Evolutionary conservation across 495 filamentous ascomycete species (phyloP).

Genomic region (Penicillium manginii): DNA sequence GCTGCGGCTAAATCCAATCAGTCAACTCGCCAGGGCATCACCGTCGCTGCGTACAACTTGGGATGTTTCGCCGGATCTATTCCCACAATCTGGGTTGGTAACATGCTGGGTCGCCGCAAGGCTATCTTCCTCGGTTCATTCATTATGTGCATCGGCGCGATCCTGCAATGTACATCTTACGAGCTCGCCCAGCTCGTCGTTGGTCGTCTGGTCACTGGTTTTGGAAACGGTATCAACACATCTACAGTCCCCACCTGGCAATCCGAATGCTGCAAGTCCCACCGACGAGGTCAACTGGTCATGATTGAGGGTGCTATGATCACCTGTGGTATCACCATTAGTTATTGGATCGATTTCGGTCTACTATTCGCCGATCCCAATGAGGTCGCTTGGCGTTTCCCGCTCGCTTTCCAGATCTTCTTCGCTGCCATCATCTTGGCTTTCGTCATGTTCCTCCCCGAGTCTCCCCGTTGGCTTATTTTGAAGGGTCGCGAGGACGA

Average conservation of each 20-base stretch:
- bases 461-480: constrained; percentile 77
- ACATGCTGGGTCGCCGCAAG: constrained; percentile 59
- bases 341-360: constrained; percentile 78
- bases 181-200: constrained; percentile 66
- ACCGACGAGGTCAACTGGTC: constrained; percentile 74
- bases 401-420: constrained; percentile 72
- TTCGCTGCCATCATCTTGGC: constrained; percentile 64
- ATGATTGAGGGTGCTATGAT: constrained; percentile 80
- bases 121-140: constrained; percentile 58
- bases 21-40: constrained; percentile 61
- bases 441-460: constrained; percentile 68
- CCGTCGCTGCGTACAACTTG: constrained; percentile 69
- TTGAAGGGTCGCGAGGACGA: constrained; percentile 69
- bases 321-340: constrained; percentile 71
- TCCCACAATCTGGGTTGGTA: constrained; percentile 61
- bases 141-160: constrained; percentile 62
- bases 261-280: constrained; percentile 72
- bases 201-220: constrained; percentile 61
- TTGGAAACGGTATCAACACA: constrained; percentile 68
- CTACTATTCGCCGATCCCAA: constrained; percentile 66
- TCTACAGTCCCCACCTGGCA: constrained; percentile 78
- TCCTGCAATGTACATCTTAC: constrained; percentile 66
- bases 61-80: constrained; percentile 68
- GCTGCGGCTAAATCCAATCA: constrained; percentile 39
- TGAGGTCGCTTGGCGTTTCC: constrained; percentile 74